Base-by-base conservation (phyloP, 495 filamentous ascomycete species). In the Aspergillus campestris region DNA sequence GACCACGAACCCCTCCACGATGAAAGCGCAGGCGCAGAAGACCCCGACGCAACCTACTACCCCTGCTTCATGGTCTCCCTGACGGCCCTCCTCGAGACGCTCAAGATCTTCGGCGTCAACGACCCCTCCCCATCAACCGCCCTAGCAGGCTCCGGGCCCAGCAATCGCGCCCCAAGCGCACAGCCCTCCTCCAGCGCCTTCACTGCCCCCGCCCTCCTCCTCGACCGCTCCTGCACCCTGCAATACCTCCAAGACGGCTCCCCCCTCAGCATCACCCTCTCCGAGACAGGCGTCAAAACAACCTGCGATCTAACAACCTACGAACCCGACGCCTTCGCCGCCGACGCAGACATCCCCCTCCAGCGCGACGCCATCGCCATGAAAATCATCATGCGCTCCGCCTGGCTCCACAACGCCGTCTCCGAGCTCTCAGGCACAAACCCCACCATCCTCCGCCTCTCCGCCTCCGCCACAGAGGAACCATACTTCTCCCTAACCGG, bases 291-390 rank as follows among this genome's bases (percentile, higher is more conserved):
- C n/a, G 80, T 95, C 34, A 88, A 83, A 24, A 97, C 92, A 5
- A 92, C 83, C 15, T 96, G 91, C 73, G 83, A 92, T 42, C 73
- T 98, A 30, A 83, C 80, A n/a, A 95, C 92, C 6, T 98, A 95
- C 59, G 80, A 89, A 40, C 77, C 88, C 27, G 70, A 70, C 24
- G 71, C 71, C 11, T 74, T 75, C 31, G 62, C 71, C 11, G 75
- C 75, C 31, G 63, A 72, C 47, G 59, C 76, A 13, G 86, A 92
- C 42, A 95, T 97, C 31, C 91, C 90, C 7, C 81, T 95, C 30
- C 79, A 86, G 56, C 78, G 86, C 32, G 79, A 90, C 34, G 74
- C 80, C 32, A 73, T 95, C 5, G 75, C 81, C 32, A 85, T 92
- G 69, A 98, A 98, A 54, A 87, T 95, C 43, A 97, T 98, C 62